Conservation (phyloP, 306 rosid genomes). For the Ammopiptanthus mongolicus region DNA sequence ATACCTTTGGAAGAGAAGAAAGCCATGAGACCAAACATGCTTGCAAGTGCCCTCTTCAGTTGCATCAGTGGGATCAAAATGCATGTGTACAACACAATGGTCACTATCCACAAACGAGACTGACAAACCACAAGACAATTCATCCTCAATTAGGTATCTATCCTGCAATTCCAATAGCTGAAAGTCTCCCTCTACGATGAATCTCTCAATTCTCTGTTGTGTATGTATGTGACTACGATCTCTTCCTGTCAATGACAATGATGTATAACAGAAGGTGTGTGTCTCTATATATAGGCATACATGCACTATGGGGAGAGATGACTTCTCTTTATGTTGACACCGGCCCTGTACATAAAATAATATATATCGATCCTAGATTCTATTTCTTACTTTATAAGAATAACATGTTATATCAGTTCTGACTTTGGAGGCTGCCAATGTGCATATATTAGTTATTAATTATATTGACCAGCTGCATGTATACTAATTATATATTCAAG, state of each 20-base stretch:
- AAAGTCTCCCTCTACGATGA: neutral
- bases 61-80: conserved; percentile 54
- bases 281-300: neutral
- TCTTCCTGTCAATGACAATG: neutral
- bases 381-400: neutral
- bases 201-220: neutral
- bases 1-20: neutral
- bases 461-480: neutral
- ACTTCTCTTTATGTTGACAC: conserved; percentile 13
- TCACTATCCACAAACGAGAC: conserved; percentile 39
- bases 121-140: conserved; percentile 39
- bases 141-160: conserved; percentile 28
- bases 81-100: conserved; percentile 58
- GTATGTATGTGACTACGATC: neutral
- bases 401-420: neutral
- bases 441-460: neutral
- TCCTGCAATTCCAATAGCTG: neutral
- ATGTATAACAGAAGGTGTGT: neutral
- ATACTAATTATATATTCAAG: neutral
- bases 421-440: conserved; percentile 35
- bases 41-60: conserved; percentile 35
- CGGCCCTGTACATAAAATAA: conserved; percentile 20
- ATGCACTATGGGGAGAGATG: neutral
- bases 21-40: neutral
- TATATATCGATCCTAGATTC: conserved; percentile 15